Conservation (phyloP, 2,329 filamentous ascomycete genomes). For the Fusarium metavorans region DNA sequence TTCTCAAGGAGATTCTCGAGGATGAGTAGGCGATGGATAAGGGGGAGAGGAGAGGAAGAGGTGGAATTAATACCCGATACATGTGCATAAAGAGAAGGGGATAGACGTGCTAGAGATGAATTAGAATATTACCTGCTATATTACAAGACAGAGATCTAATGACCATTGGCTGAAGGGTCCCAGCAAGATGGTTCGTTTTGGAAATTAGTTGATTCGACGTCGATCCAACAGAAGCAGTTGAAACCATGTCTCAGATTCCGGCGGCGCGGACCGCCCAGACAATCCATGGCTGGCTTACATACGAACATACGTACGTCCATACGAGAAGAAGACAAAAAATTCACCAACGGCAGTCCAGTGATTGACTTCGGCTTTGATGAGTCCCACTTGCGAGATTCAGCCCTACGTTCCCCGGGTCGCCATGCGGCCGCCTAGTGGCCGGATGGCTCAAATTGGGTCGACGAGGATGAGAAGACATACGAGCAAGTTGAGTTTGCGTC, state of each 20-base stretch:
- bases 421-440: conserved; percentile 30
- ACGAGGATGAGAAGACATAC: conserved; percentile 3
- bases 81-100: conserved; percentile 30
- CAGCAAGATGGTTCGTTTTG: conserved; percentile 17
- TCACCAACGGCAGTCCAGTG: conserved; percentile 1
- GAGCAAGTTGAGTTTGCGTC: background rate
- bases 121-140: background rate
- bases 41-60: background rate
- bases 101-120: background rate
- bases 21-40: conserved; percentile 12
- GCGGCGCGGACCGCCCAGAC: conserved; percentile 18
- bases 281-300: background rate
- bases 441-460: conserved; percentile 4
- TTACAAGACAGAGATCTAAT: background rate
- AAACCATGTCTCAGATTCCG: conserved; percentile 30
- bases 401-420: conserved; percentile 34
- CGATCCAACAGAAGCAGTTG: conserved; percentile 23
- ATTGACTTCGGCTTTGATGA: conserved; percentile 7
- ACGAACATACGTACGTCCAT: background rate
- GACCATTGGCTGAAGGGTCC: conserved; percentile 23
- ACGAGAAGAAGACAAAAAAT: conserved; percentile 1
- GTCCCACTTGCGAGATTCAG: conserved; percentile 40
- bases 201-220: conserved; percentile 17
- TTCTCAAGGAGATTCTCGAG: conserved; percentile 69
- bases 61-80: conserved; percentile 42